Evolutionary conservation across 2,329 filamentous ascomycete genomes (phyloP), one percentile per base, ranked within the genome.

Genomic region (Fonsecaea nubica): DNA sequence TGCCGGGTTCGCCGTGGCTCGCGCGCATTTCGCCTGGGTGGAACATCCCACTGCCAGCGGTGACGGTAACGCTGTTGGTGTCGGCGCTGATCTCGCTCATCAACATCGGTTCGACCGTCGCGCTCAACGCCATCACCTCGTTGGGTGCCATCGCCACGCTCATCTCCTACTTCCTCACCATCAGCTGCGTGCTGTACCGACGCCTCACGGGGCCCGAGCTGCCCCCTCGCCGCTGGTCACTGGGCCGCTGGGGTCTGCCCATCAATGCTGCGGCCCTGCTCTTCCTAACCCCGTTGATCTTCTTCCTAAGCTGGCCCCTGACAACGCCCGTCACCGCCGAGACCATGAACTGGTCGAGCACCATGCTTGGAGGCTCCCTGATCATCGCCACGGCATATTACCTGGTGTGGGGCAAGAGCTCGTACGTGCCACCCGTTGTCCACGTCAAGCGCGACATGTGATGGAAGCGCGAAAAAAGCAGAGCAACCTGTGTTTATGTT

Each of bases 291-390:
- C 63, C 77, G 1, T 74, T 77, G 7, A 77, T 77, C 18, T 58
- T 79, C 2, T 80, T 81, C 55, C 69, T 72, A 5, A 80, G 80
- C 67, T 81, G 79, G 68, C 80, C 79, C 0, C 69, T 70, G 6
- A 64, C 66, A 6, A 72, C 65, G 9, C 72, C 72, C 1, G 74
- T 75, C 30, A 69, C 68, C 10, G 69, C 74, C 8, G 58, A 59
- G 15, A 72, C 74, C 4, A 80, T 82, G 78, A 82, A 82, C 67
- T 82, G 79, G 79, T 66, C 64, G 13, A 61, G 55, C 10, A 62
- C 77, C 0, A 82, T 84, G 72, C 84, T 81, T 63, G 77, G 78
- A n/a, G 76, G 76, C 4, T 75, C 83, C 21, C 74, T 83, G 15
- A 70, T 77, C 6, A 79, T 83, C 36, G 79, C 81, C 1, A 74